A percentile compares a stretch with the other conserved stretches of the same genome.
phyloP scores from a whole-genome alignment of 2,329 filamentous ascomycete species.

The Myriosclerotinia duriaeana region DNA sequence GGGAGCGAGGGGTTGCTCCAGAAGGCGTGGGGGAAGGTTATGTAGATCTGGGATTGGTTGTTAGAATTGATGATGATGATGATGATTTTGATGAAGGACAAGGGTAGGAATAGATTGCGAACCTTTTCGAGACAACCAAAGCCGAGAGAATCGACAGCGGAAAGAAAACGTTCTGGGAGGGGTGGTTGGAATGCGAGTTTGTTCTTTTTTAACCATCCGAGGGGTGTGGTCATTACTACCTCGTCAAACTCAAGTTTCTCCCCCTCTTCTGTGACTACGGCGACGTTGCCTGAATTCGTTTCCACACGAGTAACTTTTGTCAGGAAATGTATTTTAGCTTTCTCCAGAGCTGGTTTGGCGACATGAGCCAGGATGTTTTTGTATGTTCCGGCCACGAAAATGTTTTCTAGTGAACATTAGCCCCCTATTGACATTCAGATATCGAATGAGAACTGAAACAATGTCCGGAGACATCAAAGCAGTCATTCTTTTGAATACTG shows the following conservation, averaged over 20 bases:
- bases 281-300: constrained; percentile 18
- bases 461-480: not conserved
- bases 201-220: constrained; percentile 51
- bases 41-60: constrained; percentile 38
- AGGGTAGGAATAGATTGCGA: not conserved
- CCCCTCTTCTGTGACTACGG: constrained; percentile 29
- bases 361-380: constrained; percentile 37
- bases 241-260: constrained; percentile 41
- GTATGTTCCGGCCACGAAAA: constrained; percentile 41
- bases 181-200: constrained; percentile 46
- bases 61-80: not conserved
- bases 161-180: constrained; percentile 45
- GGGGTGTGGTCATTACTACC: constrained; percentile 52
- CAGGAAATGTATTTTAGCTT: constrained; percentile 33
- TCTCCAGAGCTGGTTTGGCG: constrained; percentile 33
- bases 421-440: not conserved
- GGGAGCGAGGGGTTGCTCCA: constrained; percentile 47
- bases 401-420: constrained; percentile 32
- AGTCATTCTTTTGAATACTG: not conserved
- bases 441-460: not conserved
- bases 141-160: constrained; percentile 51
- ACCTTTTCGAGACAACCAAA: constrained; percentile 53
- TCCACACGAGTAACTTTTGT: constrained; percentile 33
- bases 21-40: constrained; percentile 62
- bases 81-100: no score